phyloP scores from a whole-genome alignment of 2,329 filamentous ascomycete genomes.

The Colletotrichum gigasporum region DNA sequence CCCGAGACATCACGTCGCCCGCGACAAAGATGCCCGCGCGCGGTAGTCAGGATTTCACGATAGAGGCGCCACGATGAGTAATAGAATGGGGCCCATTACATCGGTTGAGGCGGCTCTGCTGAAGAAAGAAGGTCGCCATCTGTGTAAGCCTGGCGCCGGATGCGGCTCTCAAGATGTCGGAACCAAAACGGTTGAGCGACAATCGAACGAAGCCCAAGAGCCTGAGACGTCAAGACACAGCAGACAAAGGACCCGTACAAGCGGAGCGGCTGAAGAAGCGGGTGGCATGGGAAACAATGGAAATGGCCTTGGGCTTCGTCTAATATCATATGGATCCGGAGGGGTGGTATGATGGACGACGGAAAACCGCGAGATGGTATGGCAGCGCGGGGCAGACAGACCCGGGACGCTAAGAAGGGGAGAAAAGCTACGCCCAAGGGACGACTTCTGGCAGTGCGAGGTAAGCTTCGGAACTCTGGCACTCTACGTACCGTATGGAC shows the following conservation, averaged over 20 bases:
- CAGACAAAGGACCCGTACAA: constrained; percentile 5
- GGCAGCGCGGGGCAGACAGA: background rate
- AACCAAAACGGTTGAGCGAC: background rate
- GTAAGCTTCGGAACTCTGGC: constrained; percentile 3
- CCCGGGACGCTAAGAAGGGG: background rate
- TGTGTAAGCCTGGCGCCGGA: background rate
- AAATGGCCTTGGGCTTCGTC: constrained; percentile 11
- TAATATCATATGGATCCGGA: constrained; percentile 17
- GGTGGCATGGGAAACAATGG: background rate
- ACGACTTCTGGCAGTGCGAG: background rate
- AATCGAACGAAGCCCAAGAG: background rate
- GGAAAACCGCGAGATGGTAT: constrained; percentile 3
- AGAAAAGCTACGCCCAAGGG: background rate
- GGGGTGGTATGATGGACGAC: constrained; percentile 9
- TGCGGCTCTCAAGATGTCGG: background rate
- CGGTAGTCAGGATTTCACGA: background rate
- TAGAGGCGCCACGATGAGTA: background rate
- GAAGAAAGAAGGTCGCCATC: constrained; percentile 9
- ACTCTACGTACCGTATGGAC: constrained; percentile 7
- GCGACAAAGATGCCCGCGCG: background rate
- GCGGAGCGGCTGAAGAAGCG: background rate
- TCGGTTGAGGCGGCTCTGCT: constrained; percentile 1
- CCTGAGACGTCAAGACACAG: background rate
- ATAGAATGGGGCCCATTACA: background rate
- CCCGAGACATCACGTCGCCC: background rate